Evolutionary conservation across 176 grass and related monocot genomes (phyloP).

Genomic region (Aegilops tauschii): DNA sequence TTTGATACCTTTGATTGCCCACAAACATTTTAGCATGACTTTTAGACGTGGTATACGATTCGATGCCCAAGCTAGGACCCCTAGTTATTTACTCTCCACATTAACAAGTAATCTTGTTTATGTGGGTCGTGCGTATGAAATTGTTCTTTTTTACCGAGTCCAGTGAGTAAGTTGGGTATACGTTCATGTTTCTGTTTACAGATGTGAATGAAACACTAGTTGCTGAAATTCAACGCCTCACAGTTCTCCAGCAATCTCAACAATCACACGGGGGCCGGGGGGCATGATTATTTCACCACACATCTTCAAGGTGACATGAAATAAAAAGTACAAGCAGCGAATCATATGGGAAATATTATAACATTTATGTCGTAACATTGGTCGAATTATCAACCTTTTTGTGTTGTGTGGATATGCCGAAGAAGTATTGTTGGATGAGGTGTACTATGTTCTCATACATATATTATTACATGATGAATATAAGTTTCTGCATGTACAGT

Average conservation of each 20-base stretch:
- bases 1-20: no score
- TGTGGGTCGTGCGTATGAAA: no score
- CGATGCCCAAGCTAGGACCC: neutral
- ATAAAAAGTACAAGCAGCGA: neutral
- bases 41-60: neutral
- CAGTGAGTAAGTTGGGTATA: no score
- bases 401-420: no score
- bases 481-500: no score
- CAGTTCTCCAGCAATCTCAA: neutral
- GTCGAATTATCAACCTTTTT: neutral
- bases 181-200: neutral
- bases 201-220: conserved; percentile 44
- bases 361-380: no score
- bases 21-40: no score
- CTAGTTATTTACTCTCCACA: neutral
- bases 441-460: neutral
- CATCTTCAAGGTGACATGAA: neutral
- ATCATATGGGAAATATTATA: neutral
- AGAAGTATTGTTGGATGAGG: no score
- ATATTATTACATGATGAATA: no score
- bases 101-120: neutral
- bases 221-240: conserved; percentile 34
- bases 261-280: neutral
- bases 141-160: no score
- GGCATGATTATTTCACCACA: neutral